Evolutionary conservation across 768 basidiomycete genomes (phyloP).

Genomic region (Lentinus brumalis): DNA sequence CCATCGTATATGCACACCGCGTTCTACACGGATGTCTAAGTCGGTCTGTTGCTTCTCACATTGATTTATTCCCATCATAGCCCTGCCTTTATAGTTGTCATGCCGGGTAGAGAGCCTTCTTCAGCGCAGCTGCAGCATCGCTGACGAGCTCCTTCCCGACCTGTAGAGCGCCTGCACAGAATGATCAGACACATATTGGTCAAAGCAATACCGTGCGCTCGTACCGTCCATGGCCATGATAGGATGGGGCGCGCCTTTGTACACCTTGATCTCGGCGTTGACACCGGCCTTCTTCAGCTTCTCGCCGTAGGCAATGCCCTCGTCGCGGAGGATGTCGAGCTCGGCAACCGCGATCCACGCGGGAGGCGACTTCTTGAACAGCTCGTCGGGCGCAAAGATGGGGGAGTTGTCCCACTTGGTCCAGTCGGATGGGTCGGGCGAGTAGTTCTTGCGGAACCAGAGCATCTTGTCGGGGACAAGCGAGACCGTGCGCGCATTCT

Average conservation of each 20-base stretch:
- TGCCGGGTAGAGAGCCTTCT: slow-evolving; percentile 32
- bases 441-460: slow-evolving; percentile 74
- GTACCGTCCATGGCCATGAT: slow-evolving; percentile 76
- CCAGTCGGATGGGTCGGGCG: slow-evolving; percentile 62
- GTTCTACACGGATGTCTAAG: no score
- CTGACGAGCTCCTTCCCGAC: slow-evolving; percentile 40
- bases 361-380: slow-evolving; percentile 51
- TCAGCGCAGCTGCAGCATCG: slow-evolving; percentile 40
- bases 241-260: slow-evolving; percentile 68
- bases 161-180: slow-evolving; percentile 28
- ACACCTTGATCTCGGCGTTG: slow-evolving; percentile 54
- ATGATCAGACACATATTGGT: background rate
- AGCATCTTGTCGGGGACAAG: slow-evolving; percentile 64
- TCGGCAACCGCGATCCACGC: slow-evolving; percentile 69
- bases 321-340: slow-evolving; percentile 65
- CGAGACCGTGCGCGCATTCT: slow-evolving; percentile 60
- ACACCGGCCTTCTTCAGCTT: slow-evolving; percentile 56
- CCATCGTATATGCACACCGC: no score
- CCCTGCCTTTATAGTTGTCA: background rate
- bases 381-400: slow-evolving; percentile 61
- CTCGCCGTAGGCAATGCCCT: slow-evolving; percentile 64
- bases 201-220: no score
- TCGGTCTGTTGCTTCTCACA: no score
- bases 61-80: no score
- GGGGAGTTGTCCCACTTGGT: slow-evolving; percentile 72